These are phyloP conservation scores for Colletotrichum neosansevieriae DNA, from an alignment of 2,329 filamentous ascomycete genomes.

Conservation along the genomic window DNA sequence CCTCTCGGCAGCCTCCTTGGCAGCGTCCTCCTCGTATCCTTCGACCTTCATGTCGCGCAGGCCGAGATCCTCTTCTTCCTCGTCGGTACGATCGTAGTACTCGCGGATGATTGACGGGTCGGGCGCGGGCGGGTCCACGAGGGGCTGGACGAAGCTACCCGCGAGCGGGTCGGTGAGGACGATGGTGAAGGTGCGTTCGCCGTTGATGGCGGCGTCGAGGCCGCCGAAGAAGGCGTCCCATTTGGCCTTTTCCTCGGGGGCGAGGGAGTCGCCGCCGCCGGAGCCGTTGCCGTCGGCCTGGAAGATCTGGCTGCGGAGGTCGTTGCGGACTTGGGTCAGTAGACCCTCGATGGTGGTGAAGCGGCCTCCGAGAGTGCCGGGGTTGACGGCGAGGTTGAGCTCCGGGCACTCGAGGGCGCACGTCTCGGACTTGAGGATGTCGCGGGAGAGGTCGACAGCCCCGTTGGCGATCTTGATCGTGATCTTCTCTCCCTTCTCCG, in stretches of 20 bases:
- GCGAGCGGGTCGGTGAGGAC: slow-evolving; percentile 90
- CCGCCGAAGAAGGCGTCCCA: slow-evolving; percentile 87
- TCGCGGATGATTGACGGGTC: slow-evolving; percentile 86
- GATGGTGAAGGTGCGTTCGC: slow-evolving; percentile 83
- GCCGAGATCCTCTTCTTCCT: slow-evolving; percentile 95
- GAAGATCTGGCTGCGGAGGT: slow-evolving; percentile 90
- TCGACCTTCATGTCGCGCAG: slow-evolving; percentile 94
- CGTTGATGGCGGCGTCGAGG: slow-evolving; percentile 82
- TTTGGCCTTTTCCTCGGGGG: slow-evolving; percentile 70
- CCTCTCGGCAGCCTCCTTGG: slow-evolving; percentile 35
- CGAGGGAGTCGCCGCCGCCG: slow-evolving; percentile 84
- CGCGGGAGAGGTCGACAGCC: slow-evolving; percentile 81
- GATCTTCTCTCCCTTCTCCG: slow-evolving; percentile 86
- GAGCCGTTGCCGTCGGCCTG: slow-evolving; percentile 78
- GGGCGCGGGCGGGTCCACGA: slow-evolving; percentile 75
- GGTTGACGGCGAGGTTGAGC: slow-evolving; percentile 87
- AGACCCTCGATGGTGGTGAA: slow-evolving; percentile 98
- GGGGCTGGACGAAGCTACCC: slow-evolving; percentile 92
- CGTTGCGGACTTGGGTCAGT: slow-evolving; percentile 90
- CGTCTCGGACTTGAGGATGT: slow-evolving; percentile 96
- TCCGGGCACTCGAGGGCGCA: slow-evolving; percentile 90
- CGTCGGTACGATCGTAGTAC: slow-evolving; percentile 87
- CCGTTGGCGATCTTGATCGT: slow-evolving; percentile 76
- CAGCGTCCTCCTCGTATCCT: slow-evolving; percentile 76
- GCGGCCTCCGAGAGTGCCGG: slow-evolving; percentile 92